Base-by-base conservation (phyloP, 129 eudicot genomes). In the Saposhnikovia divaricata region DNA sequence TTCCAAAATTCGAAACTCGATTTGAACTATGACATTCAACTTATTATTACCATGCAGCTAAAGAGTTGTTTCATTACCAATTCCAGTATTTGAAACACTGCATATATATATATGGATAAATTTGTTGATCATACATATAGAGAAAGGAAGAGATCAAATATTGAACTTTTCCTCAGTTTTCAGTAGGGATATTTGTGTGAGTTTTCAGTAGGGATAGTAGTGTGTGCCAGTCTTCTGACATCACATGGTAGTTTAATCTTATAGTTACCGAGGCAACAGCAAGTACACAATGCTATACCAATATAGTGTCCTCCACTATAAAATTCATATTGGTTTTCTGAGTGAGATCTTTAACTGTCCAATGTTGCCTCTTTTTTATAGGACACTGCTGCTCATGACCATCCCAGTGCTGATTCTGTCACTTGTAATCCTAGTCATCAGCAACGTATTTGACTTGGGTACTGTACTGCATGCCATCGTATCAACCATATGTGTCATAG, bases 401-500 rank as follows among this genome's bases (percentile, higher is more conserved):
- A 72, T 89, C 28, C 97, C 97, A 3, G 72, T 93, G 48, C 84
- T 93, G 61, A 11, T 90, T 13, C 27, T 65, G 28, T 83, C 97
- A 6, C 93, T 93, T 10, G 25, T 91, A 53, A 50, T 89, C 28
- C 87, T 93, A 70, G 98, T 93, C 50, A 66, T 93, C 38, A 85
- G 92, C 78, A 91, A 86, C 9, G 80, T 86, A 4, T 65, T 93
- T 25, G 38, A 81, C 0, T 55, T 93, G 88, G 86, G 90, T 3
- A 78, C 82, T 1, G 83, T 89, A 16, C 8, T 72, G 16, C 96
- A 93, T 11, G 98, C 98, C 9, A 78, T 89, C 12, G 65, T 93
- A 65, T 93, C 98, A 72, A 93, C 98, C 38, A 42, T 82, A 13
- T 87, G 97, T 37, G 97, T 93, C 19, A 81, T 90, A 14, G 89